Percentiles rank a stretch among this genome's conserved stretches.
phyloP scores from a whole-genome alignment of 2,329 filamentous ascomycete species.

The Nigrospora sphaerica region DNA sequence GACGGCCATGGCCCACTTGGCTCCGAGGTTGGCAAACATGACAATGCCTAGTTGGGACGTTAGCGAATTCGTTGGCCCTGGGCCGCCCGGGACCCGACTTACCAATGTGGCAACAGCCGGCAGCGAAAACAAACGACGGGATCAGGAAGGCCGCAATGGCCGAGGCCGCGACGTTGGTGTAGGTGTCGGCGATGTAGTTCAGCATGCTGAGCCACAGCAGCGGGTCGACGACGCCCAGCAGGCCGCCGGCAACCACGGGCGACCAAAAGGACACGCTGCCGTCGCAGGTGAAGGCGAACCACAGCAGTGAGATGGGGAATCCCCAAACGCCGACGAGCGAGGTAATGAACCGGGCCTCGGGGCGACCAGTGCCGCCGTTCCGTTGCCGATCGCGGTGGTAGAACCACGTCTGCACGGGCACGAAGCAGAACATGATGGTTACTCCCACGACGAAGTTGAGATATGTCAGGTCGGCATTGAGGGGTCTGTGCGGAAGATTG shows the following conservation, averaged over 20 bases:
- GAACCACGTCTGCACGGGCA: constrained; percentile 33
- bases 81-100: constrained; percentile 8
- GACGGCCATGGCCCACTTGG: constrained; percentile 32
- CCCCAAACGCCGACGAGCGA: constrained; percentile 34
- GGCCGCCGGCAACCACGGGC: constrained; percentile 28
- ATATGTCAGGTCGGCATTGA: constrained; percentile 30
- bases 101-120: constrained; percentile 30
- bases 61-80: not conserved
- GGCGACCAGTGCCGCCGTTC: constrained; percentile 24
- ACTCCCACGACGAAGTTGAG: constrained; percentile 35
- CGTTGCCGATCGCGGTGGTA: constrained; percentile 27
- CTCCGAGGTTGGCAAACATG: constrained; percentile 28
- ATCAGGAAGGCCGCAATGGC: constrained; percentile 35
- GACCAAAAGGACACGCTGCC: constrained; percentile 31
- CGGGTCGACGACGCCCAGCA: constrained; percentile 32
- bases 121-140: constrained; percentile 32
- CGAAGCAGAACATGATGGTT: constrained; percentile 30
- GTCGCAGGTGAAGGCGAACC: constrained; percentile 34
- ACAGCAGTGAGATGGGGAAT: constrained; percentile 32
- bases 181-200: constrained; percentile 34
- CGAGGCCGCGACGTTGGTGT: constrained; percentile 31
- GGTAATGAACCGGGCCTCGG: constrained; percentile 32
- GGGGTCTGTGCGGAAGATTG: constrained; percentile 13
- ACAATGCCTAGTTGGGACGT: constrained; percentile 15
- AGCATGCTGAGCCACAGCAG: constrained; percentile 35